Evolutionary conservation across 176 grass and related monocot genomes (phyloP).

Genomic region (Paspalum notatum): DNA sequence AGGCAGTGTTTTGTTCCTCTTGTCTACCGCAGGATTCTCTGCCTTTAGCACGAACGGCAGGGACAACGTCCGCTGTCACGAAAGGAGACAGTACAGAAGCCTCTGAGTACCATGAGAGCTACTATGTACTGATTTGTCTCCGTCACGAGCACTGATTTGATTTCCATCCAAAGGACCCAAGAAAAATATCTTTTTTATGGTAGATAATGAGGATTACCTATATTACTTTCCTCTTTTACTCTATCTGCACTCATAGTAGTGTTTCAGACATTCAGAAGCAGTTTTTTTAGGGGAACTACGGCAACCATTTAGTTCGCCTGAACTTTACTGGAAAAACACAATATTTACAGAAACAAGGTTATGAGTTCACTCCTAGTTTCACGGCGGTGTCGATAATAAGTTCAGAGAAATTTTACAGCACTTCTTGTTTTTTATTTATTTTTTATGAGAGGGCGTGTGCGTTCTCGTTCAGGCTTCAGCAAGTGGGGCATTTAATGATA

Average conservation of each 20-base stretch:
- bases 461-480: background rate
- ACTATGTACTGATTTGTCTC: background rate
- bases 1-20: slow-evolving; percentile 38
- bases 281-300: too few species aligned
- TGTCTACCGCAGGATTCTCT: slow-evolving; percentile 29
- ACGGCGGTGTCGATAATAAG: too few species aligned
- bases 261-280: too few species aligned
- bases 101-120: background rate
- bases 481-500: background rate
- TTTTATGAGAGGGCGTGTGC: background rate
- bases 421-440: background rate
- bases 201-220: background rate
- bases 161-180: background rate
- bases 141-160: background rate
- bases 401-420: too few species aligned
- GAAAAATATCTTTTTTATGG: background rate
- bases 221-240: background rate
- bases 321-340: too few species aligned
- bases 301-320: too few species aligned
- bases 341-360: too few species aligned
- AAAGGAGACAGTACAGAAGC: slow-evolving; percentile 3
- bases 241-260: background rate
- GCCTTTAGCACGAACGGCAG: background rate
- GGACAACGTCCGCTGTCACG: background rate
- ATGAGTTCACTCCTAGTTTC: slow-evolving; percentile 1